Base-by-base conservation (phyloP, 495 filamentous ascomycete genomes). In the Lasiosphaeriaceae sp. region DNA sequence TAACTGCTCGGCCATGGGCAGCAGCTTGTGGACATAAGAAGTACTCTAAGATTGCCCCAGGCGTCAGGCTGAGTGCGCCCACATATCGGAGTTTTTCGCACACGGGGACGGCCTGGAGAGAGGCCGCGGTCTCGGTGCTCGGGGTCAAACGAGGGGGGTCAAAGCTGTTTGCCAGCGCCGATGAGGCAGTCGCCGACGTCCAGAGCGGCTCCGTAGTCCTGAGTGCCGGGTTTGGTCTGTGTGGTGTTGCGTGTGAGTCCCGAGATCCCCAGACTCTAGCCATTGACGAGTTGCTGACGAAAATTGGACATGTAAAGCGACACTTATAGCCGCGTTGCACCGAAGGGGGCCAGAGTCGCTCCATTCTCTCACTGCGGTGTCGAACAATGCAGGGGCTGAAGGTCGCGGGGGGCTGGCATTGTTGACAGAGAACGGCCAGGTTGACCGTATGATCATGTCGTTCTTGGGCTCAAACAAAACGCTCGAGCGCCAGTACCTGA, bases 401-500 rank as follows among this genome's bases (percentile, higher is more conserved):
- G 73, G 75, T 22, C 69, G 75, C n/a, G 84, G 77, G 8, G 84
- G 82, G 6, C 70, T 85, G 1, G 77, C 80, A 22, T 68, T 78
- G 2, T 71, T 85, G 29, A 77, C 82, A 5, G 60, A 76, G 60
- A 67, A 77, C 55, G 78, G 81, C 16, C 83, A 86, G 56, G 71
- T 87, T 52, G 71, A 75, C 55, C 77, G 79, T 59, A 78, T 86
- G 66, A 81, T 86, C 61, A 77, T 84, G 41, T 83, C 79, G 11
- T 86, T 80, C 51, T 63, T 86, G 12, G 84, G 84, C 14, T 71
- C 75, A n/a, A 87, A 87, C 70, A 86, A 86, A 63, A 73, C 70
- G 31, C 74, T 87, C n/a, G 83, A 87, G 72, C 72, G 79, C 56
- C 80, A 83, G 62, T 87, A 86, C 56, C 71, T 87, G 24, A 74